These are phyloP conservation scores for Durusdinium trenchii DNA, from an alignment of 73 alveolate genomes.

Conservation along the genomic window DNA sequence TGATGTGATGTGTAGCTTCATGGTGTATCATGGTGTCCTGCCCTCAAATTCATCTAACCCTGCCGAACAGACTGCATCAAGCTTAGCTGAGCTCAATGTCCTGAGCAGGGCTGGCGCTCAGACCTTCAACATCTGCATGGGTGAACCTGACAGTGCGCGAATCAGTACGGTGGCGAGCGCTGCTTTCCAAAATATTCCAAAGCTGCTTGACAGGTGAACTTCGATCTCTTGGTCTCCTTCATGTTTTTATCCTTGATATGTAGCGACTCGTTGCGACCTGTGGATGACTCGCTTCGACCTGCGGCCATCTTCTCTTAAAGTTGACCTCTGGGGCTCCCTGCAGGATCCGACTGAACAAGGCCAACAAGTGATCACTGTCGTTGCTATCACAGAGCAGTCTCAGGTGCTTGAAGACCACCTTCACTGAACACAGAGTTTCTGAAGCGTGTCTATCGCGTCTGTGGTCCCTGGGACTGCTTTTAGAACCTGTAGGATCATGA, in stretches of 20 bases:
- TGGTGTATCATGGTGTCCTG: too few relatives aligned
- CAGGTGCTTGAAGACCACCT: slow-evolving; percentile 88
- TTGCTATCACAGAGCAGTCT: slow-evolving; percentile 36
- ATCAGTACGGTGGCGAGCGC: neutral
- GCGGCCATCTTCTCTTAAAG: too few relatives aligned
- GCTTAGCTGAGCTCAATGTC: too few relatives aligned
- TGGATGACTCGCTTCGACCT: neutral
- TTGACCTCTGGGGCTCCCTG: neutral
- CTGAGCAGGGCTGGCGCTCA: slow-evolving; percentile 70
- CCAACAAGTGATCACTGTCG: slow-evolving; percentile 40
- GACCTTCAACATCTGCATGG: slow-evolving; percentile 83
- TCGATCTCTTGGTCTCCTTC: neutral
- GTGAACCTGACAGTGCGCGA: slow-evolving; percentile 25
- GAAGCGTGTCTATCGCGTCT: too few relatives aligned
- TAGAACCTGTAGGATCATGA: too few relatives aligned
- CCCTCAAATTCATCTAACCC: too few relatives aligned
- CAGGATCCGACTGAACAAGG: slow-evolving; percentile 48
- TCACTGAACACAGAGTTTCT: neutral
- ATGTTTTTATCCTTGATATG: neutral
- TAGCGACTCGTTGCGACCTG: neutral
- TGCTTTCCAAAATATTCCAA: neutral
- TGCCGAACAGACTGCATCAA: too few relatives aligned
- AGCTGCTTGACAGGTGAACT: neutral
- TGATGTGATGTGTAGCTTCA: too few relatives aligned
- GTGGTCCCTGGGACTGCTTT: too few relatives aligned